Evolutionary conservation across 2,329 filamentous ascomycete species (phyloP).

Genomic region (Fusarium sp.): DNA sequence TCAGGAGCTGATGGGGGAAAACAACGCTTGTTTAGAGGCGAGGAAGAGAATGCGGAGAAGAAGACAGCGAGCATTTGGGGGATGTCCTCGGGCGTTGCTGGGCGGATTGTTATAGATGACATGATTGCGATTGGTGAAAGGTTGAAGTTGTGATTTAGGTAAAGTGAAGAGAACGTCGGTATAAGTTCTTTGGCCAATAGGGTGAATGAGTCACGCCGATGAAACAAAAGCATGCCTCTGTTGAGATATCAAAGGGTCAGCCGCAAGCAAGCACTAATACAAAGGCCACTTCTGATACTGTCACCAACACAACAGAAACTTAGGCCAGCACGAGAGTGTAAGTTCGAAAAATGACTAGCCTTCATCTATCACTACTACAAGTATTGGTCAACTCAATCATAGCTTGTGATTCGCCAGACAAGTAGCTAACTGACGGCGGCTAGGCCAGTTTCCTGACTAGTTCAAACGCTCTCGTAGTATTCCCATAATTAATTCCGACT

Average conservation of each 20-base stretch:
- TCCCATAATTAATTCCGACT: constrained; percentile 6
- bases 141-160: not conserved
- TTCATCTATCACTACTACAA: not conserved
- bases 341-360: not conserved
- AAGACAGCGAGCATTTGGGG: constrained; percentile 44
- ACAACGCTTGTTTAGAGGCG: constrained; percentile 45
- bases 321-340: not conserved
- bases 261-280: not conserved
- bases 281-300: not conserved
- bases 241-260: not conserved
- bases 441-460: not conserved
- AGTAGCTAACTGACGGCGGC: not conserved
- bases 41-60: constrained; percentile 44
- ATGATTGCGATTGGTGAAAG: constrained; percentile 4
- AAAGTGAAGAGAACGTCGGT: not conserved
- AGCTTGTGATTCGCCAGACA: constrained; percentile 9
- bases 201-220: constrained; percentile 28
- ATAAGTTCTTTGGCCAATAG: not conserved
- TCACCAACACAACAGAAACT: not conserved
- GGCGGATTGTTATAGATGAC: constrained; percentile 44
- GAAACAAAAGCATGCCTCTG: not conserved
- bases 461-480: constrained; percentile 9
- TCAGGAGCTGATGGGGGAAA: constrained; percentile 41
- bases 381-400: not conserved
- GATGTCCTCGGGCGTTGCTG: constrained; percentile 48